Evolutionary conservation across 169 alveolate genomes (phyloP), one percentile per base, ranked within the genome.

Genomic region (Babesia sp.): DNA sequence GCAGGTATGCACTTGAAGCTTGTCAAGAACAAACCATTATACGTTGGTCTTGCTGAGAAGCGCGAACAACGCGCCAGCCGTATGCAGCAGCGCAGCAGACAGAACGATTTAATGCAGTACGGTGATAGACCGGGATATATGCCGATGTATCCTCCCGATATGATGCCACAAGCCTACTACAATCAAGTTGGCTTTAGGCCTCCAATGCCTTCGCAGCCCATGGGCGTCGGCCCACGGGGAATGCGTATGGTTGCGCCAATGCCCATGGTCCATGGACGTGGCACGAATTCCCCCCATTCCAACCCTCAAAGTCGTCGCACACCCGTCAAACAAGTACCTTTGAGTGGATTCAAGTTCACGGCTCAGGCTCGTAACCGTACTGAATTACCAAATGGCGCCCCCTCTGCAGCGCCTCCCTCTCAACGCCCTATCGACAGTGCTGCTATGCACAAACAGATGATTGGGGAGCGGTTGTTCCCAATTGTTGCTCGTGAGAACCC

Each of bases 1-100:
- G 93, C 98, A 33, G 99, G 95, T 80, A 97, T 95, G 98, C 97
- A 95, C 71, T 79, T 94, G 79, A 94, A 93, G 90, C 85, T 90
- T 51, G 90, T 91, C 14, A 83, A 91, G 71, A 88, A 83, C 51
- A 95, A 95, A 85, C 98, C 98, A 9, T 83, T 95, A 57, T 95
- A 94, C 55, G 97, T 95, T n/a, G 97, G 97, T 0, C 89, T 94
- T 36, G 97, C 96, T 6, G 98, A 94, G 85, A 91, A 94, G 76
- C 85, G 95, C 39, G 98, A 94, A 50, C 96, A 91, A 72, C 85
- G 98, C 44, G 76, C 86, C 51, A 88, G 89, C 72, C 87, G 97
- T 39, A 89, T 95, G 83, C 96, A 94, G 74, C 96, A 92, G 85
- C 84, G 96, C 48, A 90, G 84, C 59, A 75, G 97, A 22, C 83